phyloP scores from a whole-genome alignment of 768 basidiomycete genomes.

The Cantharellus cinnabarinus region DNA sequence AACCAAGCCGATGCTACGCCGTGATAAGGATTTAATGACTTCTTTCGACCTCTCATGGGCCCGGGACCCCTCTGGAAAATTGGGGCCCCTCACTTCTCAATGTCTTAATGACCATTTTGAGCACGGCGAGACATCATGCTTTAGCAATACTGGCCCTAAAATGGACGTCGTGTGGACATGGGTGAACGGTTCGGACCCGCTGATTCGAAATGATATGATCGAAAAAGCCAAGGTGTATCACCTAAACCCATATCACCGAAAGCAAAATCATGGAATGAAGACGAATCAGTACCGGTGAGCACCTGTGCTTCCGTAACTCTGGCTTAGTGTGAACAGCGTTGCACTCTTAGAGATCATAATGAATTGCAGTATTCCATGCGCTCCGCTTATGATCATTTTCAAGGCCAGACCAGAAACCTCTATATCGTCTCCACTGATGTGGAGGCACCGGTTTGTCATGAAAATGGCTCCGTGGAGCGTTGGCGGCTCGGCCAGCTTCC shows the following conservation, averaged over 20 bases:
- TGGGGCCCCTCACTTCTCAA: not conserved
- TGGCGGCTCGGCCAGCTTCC: constrained; percentile 11
- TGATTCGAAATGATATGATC: not conserved
- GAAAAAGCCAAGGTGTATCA: not conserved
- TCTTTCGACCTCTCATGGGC: too few relatives aligned
- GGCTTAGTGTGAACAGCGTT: not conserved
- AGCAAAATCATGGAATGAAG: not conserved
- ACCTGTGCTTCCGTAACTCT: not conserved
- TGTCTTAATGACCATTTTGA: constrained; percentile 5
- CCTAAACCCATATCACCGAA: not conserved
- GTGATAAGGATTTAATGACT: too few relatives aligned
- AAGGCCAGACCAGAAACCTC: constrained; percentile 1
- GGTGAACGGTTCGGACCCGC: constrained; percentile 10
- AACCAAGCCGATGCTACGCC: too few relatives aligned
- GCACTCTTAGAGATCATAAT: constrained; percentile 10
- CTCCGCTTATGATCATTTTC: constrained; percentile 8
- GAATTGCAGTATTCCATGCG: constrained; percentile 14
- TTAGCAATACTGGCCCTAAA: not conserved
- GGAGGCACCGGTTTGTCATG: constrained; percentile 5
- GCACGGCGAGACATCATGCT: not conserved
- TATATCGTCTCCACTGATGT: constrained; percentile 11
- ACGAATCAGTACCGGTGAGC: not conserved
- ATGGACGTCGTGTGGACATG: constrained; percentile 11
- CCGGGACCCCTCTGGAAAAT: too few relatives aligned
- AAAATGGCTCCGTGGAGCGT: not conserved